These are phyloP conservation scores for Flaveria sonorensis DNA, from an alignment of 129 eudicot genomes.

Conservation along the genomic window DNA sequence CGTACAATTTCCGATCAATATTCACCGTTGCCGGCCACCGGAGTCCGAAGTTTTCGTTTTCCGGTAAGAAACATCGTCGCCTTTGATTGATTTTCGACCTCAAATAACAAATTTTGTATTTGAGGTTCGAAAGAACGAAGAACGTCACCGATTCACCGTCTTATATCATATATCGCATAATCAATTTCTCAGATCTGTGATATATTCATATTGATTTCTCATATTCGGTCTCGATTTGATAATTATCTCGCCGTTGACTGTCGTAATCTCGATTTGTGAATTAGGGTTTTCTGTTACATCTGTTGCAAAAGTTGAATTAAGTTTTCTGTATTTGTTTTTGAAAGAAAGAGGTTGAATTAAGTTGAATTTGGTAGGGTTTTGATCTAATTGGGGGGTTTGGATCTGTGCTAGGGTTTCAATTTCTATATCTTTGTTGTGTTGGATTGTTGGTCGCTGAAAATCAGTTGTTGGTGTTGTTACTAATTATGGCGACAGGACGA, in stretches of 20 bases:
- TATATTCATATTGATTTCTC: slow-evolving; percentile 5
- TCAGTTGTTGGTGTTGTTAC: slow-evolving; percentile 38
- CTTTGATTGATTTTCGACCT: slow-evolving; percentile 43
- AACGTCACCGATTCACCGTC: slow-evolving; percentile 32
- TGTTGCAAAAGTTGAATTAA: background rate
- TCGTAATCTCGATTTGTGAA: background rate
- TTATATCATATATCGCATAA: slow-evolving; percentile 15
- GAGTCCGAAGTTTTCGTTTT: slow-evolving; percentile 21
- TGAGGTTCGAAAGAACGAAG: slow-evolving; percentile 41
- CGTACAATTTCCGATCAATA: slow-evolving; percentile 2
- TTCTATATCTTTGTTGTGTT: slow-evolving; percentile 24
- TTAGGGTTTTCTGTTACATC: slow-evolving; percentile 23
- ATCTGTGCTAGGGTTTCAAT: slow-evolving; percentile 35
- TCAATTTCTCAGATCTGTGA: slow-evolving; percentile 24
- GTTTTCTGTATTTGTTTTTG: background rate
- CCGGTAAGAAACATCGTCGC: slow-evolving; percentile 48
- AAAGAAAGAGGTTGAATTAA: slow-evolving; percentile 10
- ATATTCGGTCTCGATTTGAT: slow-evolving; percentile 14
- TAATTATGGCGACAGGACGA: slow-evolving; percentile 53
- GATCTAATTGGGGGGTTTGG: slow-evolving; percentile 11
- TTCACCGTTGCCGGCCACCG: slow-evolving; percentile 26
- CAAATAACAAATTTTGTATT: background rate
- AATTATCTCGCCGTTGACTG: slow-evolving; percentile 2
- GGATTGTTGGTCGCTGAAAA: slow-evolving; percentile 36
- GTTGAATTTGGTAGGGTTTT: slow-evolving; percentile 8